Evolutionary conservation across 352 stramenopile genomes (phyloP).

Genomic region (Proteromonas lacertae): DNA sequence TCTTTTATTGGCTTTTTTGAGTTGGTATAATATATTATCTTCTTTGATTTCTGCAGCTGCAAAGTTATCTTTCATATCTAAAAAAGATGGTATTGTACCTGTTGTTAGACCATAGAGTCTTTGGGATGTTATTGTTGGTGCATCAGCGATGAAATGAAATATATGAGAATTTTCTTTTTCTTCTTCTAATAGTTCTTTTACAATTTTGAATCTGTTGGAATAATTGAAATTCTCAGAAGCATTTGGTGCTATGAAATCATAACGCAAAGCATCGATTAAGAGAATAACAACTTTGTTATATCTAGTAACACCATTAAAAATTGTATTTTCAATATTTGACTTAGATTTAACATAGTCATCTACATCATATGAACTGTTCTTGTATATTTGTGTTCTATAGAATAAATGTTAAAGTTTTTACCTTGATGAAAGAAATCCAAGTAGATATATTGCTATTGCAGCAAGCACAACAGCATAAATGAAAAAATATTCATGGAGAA

Average conservation of each 20-base stretch:
- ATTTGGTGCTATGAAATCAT: constrained; percentile 54
- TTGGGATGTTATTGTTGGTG: constrained; percentile 92
- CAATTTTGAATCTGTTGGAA: constrained; percentile 27
- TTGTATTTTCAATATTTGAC: background rate
- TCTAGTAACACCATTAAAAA: background rate
- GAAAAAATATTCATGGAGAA: too few relatives aligned
- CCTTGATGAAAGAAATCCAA: too few relatives aligned
- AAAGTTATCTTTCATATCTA: constrained; percentile 77
- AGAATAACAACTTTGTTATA: constrained; percentile 38
- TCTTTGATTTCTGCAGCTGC: constrained; percentile 50
- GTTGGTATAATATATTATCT: constrained; percentile 70
- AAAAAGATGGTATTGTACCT: constrained; percentile 77
- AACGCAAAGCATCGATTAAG: constrained; percentile 74
- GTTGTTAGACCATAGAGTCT: constrained; percentile 81
- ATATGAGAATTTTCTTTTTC: constrained; percentile 27
- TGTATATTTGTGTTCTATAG: too few relatives aligned
- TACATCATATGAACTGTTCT: too few relatives aligned
- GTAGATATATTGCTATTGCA: too few relatives aligned
- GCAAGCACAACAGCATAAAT: too few relatives aligned
- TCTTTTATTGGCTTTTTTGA: constrained; percentile 9
- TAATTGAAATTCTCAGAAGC: constrained; percentile 2
- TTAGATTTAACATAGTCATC: too few relatives aligned
- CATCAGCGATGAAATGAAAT: constrained; percentile 71
- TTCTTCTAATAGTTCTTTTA: constrained; percentile 22
- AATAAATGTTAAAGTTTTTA: too few relatives aligned